phyloP scores from a whole-genome alignment of 805 yeast species.

The Ogataea neopini region DNA sequence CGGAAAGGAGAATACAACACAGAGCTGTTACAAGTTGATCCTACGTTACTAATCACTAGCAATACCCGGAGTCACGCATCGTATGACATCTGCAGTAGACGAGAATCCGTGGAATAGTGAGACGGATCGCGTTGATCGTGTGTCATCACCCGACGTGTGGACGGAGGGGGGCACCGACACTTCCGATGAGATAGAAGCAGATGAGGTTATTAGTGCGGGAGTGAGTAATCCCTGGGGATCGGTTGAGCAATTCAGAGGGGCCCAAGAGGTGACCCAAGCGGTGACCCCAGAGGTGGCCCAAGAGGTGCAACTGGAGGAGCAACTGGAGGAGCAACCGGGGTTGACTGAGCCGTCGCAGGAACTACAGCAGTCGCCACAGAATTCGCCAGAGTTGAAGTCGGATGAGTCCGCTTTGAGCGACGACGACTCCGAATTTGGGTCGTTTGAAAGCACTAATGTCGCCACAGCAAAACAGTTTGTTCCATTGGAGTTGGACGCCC shows the following conservation, averaged over 20 bases:
- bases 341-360: too few relatives aligned
- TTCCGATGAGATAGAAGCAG: background rate
- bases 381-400: too few relatives aligned
- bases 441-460: constrained; percentile 21
- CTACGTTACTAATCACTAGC: too few relatives aligned
- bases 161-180: too few relatives aligned
- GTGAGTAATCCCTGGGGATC: constrained; percentile 3
- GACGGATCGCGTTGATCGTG: background rate
- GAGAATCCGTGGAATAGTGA: constrained; percentile 18
- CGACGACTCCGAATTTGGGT: constrained; percentile 30
- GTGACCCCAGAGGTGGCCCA: background rate
- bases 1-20: too few relatives aligned
- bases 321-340: too few relatives aligned
- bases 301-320: too few relatives aligned
- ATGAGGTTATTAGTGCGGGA: background rate
- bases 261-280: background rate
- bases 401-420: too few relatives aligned
- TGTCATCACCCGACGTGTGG: too few relatives aligned
- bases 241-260: background rate
- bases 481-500: constrained; percentile 5
- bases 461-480: background rate
- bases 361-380: too few relatives aligned
- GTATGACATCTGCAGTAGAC: constrained; percentile 5
- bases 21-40: too few relatives aligned
- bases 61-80: background rate